Evolutionary conservation across 2,329 filamentous ascomycete species (phyloP), one percentile per base, ranked within the genome.

Genomic region (Stagonosporopsis tanaceti): DNA sequence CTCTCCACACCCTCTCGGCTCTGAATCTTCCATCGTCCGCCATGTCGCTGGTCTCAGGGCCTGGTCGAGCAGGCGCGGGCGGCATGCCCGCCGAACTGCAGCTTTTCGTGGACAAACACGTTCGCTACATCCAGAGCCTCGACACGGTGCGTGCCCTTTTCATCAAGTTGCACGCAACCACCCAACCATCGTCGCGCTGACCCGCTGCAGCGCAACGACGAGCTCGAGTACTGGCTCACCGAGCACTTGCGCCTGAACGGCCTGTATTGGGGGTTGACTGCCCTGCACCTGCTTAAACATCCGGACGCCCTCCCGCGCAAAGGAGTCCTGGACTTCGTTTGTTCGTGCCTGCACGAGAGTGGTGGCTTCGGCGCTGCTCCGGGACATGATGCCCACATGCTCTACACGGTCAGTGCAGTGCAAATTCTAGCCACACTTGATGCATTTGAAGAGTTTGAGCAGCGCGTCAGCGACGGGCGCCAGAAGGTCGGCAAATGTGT

Each of bases 211-310:
- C 89, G 90, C 74, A 93, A 91, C 80, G 93, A 98, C 82, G 92
- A 97, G 78, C 88, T 97, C 68, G 93, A 97, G 77, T 99, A 98
- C 81, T 97, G 94, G 90, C 84, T 98, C 74, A 99, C 95, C 14
- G 94, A 99, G 78, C 95, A 99, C 76, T 84, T 99, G 65, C 92
- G 95, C 60, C 85, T 99, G 56, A 97, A 95, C 75, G 95, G 95
- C 41, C 86, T 99, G 45, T 99, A 99, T 78, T 99, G 95, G 95
- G 95, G 95, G 14, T 80, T 99, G 55, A 95, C 89, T 6, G 90
- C 94, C 6, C 85, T 98, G 38, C 90, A 97, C 80, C 84, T 98
- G 27, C 87, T 99, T 57, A 86, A 88, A 46, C 89, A 85, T 53
- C 92, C 93, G 1, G 87, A 96, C 61, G 92, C 90, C 3, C 85